Base-by-base conservation (phyloP, 768 basidiomycete species). In the Hygrocybe coccinea region DNA sequence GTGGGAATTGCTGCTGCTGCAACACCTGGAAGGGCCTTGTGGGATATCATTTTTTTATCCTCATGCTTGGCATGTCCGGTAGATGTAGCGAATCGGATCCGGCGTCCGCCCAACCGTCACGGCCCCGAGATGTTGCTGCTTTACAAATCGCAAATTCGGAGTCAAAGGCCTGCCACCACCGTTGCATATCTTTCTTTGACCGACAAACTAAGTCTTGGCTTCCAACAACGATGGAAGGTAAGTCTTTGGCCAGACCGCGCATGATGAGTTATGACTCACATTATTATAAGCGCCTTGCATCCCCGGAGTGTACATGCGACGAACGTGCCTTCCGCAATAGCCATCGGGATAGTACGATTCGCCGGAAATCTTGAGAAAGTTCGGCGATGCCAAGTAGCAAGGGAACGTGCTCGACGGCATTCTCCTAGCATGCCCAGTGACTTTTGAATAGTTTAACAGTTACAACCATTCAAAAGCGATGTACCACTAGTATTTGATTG, bases 41-140 rank as follows among this genome's bases (percentile, higher is more conserved):
- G 3, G 8, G 88, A 91, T 66, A 98, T 97, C 97, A 98, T 99
- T 78, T 99, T 78, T 99, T 99, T 95, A 99, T 99, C 15, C 97
- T 97, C 95, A 98, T n/a, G n/a, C n/a, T n/a, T 99, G 37, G 97
- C 95, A 65, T 98, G 95, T 33, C 95, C 97, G 0, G 97, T 98
- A 53, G 83, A 85, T 11, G 94, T 97, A 56, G 89, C 89, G 66
- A 99, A 97, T 46, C 97, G 83, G 22, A 67, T 85, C 98, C 38
- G 98, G 74, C 36, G 93, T 95, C 36, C 97, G 82, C 4, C 97
- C 97, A 5, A 97, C 97, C 70, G 97, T 75, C 5, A 87, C 89
- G 47, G 86, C 86, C 79, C 95, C 95, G 62, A 98, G 76, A 52
- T 78, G 79, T 71, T 87, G 85, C 50, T 98, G 70, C 66, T 86